Evolutionary conservation across 352 stramenopile genomes (phyloP).

Genomic region (Globisporangium cystogenes): DNA sequence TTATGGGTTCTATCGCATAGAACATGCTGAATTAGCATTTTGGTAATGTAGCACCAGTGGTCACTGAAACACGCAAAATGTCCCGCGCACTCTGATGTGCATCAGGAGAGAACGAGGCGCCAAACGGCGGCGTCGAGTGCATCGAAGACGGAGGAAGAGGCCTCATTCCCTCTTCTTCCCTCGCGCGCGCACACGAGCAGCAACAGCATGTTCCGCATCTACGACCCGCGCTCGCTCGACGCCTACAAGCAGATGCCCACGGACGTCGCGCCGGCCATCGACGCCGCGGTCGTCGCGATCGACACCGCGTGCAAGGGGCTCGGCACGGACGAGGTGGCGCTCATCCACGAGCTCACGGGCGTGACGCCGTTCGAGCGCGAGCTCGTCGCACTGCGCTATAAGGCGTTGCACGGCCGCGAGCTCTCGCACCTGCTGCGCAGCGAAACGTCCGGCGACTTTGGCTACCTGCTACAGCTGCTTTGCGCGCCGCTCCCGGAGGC

Average conservation of each 20-base stretch:
- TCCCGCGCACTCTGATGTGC: too few relatives aligned
- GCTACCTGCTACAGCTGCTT: constrained; percentile 59
- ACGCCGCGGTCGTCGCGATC: constrained; percentile 48
- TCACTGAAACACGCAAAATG: too few relatives aligned
- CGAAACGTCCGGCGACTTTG: constrained; percentile 64
- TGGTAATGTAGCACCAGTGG: too few relatives aligned
- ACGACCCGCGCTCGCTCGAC: constrained; percentile 18
- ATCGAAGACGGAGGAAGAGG: too few relatives aligned
- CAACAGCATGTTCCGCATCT: constrained; percentile 24
- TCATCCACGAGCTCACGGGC: constrained; percentile 42
- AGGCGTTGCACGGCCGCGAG: constrained; percentile 49
- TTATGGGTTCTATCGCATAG: too few relatives aligned
- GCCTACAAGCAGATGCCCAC: constrained; percentile 9
- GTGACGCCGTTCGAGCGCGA: constrained; percentile 44
- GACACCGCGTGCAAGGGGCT: constrained; percentile 58
- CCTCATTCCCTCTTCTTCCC: too few relatives aligned
- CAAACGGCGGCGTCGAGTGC: too few relatives aligned
- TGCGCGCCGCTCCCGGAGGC: constrained; percentile 53
- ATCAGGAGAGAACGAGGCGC: too few relatives aligned
- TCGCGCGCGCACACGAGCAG: neutral
- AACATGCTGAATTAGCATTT: too few relatives aligned
- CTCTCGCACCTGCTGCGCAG: constrained; percentile 59
- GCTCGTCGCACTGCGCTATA: constrained; percentile 63
- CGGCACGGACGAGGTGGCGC: constrained; percentile 58
- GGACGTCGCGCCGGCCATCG: constrained; percentile 37